A percentile compares a stretch with the other conserved stretches of the same genome.
These are phyloP conservation scores for Boletus calvinii DNA, from an alignment of 1,284 basidiomycete genomes.

Conservation along the genomic window DNA sequence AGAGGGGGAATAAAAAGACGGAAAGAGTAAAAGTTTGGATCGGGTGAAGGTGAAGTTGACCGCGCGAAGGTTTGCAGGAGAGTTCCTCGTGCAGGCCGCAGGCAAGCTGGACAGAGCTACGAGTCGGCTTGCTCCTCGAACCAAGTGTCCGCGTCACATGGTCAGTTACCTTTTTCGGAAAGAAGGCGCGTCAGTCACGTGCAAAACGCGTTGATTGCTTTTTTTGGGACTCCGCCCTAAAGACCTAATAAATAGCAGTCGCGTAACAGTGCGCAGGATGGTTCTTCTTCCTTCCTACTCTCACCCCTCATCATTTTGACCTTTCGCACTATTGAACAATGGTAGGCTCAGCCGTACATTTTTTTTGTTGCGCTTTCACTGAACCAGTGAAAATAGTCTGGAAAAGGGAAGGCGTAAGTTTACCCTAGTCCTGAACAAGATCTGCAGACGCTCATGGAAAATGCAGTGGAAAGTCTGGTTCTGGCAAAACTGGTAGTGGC, in stretches of 20 bases:
- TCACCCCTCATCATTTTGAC: conserved; percentile 3
- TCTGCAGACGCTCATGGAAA: conserved; percentile 2
- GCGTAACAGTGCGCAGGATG: conserved; percentile 15
- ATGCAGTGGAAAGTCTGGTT: conserved; percentile 55
- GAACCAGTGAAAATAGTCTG: conserved; percentile 39
- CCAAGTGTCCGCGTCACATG: conserved; percentile 20
- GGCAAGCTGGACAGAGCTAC: conserved; percentile 6
- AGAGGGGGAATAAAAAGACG: conserved; percentile 5
- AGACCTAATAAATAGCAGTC: conserved; percentile 32
- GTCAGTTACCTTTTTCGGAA: conserved; percentile 19
- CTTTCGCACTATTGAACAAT: conserved; percentile 16
- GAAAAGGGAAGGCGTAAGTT: conserved; percentile 54
- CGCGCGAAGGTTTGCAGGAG: conserved; percentile 22
- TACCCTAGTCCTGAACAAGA: neutral
- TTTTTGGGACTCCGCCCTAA: conserved; percentile 35
- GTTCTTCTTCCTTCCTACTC: conserved; percentile 8
- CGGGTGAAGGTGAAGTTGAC: conserved; percentile 15
- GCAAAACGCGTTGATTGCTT: conserved; percentile 33
- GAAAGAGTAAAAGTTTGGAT: conserved; percentile 19
- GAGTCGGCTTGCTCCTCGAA: conserved; percentile 12
- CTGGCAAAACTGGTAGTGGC: conserved; percentile 51
- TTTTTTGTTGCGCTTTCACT: neutral
- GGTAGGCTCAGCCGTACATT: conserved; percentile 13
- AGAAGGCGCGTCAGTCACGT: conserved; percentile 34
- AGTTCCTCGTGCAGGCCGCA: conserved; percentile 35